These are phyloP conservation scores for Phytophthora pluvialis DNA, from an alignment of 352 stramenopile genomes.

Conservation along the genomic window DNA sequence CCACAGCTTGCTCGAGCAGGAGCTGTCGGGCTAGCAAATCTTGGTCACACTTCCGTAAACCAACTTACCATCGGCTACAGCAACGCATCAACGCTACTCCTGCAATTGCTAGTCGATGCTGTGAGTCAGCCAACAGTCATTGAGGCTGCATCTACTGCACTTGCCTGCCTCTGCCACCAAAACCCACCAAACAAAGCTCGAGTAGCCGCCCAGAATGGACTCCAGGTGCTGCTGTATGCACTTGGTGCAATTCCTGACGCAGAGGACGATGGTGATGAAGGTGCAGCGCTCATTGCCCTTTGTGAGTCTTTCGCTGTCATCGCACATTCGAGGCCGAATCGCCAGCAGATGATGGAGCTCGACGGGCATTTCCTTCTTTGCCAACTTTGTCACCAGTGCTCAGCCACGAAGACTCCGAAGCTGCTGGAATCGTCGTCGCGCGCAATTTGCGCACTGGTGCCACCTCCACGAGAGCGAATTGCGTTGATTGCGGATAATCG, in stretches of 20 bases:
- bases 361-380: conserved; percentile 65
- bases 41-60: conserved; percentile 72
- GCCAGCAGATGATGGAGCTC: conserved; percentile 57
- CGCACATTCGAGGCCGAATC: conserved; percentile 47
- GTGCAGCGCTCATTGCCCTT: conserved; percentile 46
- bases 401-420: conserved; percentile 25
- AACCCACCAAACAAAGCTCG: conserved; percentile 76
- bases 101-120: conserved; percentile 71
- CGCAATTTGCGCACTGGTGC: conserved; percentile 59
- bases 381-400: conserved; percentile 52
- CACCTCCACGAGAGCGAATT: conserved; percentile 44
- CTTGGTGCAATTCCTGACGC: conserved; percentile 36
- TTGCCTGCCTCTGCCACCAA: conserved; percentile 65
- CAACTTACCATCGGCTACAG: conserved; percentile 82
- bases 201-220: conserved; percentile 63
- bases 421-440: conserved; percentile 56
- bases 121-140: conserved; percentile 45
- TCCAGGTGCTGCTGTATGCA: conserved; percentile 76
- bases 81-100: conserved; percentile 60
- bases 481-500: conserved; percentile 52
- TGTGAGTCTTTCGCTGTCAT: conserved; percentile 66
- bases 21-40: conserved; percentile 65
- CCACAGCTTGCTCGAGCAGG: conserved; percentile 50
- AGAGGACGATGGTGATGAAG: conserved; percentile 36
- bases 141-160: conserved; percentile 50